Evolutionary conservation across 495 filamentous ascomycete genomes (phyloP), one percentile per base, ranked within the genome.

Genomic region (Glutinoglossum americanum): DNA sequence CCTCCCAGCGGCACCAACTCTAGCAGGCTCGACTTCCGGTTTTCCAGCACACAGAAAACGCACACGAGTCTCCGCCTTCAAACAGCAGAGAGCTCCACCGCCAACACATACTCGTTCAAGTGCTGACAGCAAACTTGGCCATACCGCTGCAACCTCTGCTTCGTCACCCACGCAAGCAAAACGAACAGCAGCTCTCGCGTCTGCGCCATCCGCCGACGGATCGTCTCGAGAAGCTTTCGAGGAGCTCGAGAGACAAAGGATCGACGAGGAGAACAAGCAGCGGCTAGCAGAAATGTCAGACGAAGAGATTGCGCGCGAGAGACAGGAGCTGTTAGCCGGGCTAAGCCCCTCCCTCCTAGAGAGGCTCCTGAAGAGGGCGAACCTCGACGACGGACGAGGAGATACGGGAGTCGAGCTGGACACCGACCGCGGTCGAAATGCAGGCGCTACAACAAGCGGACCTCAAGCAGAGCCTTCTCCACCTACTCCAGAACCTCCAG

Each of bases 1-100:
- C 48, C 67, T 78, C n/a, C 85, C 87, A 6, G 72, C 74, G 51
- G 80, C 83, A 11, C 82, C 83, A 4, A 76, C 72, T 55, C 67
- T 76, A 19, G 77, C 78, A 41, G 67, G 64, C 23, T 74, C 77
- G 25, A 64, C 76, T 5, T 81, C 75, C n/a, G 92, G 90, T 0
- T 97, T 96, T 60, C 92, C 92, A 27, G 78, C 78, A 47, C 89
- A 85, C 70, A 89, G 84, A 64, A 89, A 83, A 63, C 81, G 90
- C 44, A 70, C 69, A n/a, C 72, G 75, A 44, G 64, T 72, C 0
- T 93, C 87, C 6, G 76, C 81, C 30, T 94, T 94, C 74, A 89
- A 86, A 62, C 80, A 86, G 64, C 79, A 77, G 62, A 72, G 75
- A 59, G 71, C 74, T 23, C 64, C 61, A 32, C 57, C 63, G 21